A percentile compares a stretch with the other conserved stretches of the same genome.
Conservation (phyloP, 2,329 filamentous ascomycete genomes). For the Penicillium sumatraense region DNA sequence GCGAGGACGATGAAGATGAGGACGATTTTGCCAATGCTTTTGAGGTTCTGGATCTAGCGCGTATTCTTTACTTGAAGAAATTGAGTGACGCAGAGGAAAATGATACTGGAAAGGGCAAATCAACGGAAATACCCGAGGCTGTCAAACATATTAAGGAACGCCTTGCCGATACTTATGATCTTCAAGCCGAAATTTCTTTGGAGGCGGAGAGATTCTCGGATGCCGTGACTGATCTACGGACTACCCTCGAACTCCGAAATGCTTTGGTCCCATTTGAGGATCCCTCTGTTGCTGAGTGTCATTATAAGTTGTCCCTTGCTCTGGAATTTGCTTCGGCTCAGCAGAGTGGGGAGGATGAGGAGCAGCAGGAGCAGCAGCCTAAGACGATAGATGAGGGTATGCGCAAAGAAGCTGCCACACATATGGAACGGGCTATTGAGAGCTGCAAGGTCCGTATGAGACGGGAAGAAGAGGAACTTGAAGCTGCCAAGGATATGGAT, state of each 20-base stretch:
- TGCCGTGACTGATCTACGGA: slow-evolving; percentile 82
- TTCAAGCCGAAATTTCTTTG: slow-evolving; percentile 93
- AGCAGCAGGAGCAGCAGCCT: slow-evolving; percentile 46
- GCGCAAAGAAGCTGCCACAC: slow-evolving; percentile 60
- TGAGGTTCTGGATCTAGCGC: slow-evolving; percentile 66
- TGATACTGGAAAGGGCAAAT: slow-evolving; percentile 53
- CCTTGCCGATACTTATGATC: slow-evolving; percentile 88
- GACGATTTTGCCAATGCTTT: slow-evolving; percentile 69
- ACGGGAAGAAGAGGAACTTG: slow-evolving; percentile 56
- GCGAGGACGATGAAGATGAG: slow-evolving; percentile 62
- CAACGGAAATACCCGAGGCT: slow-evolving; percentile 44
- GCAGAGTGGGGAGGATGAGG: slow-evolving; percentile 43
- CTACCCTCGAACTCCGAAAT: slow-evolving; percentile 77
- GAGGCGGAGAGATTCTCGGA: slow-evolving; percentile 92
- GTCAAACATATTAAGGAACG: slow-evolving; percentile 75
- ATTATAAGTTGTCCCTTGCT: slow-evolving; percentile 94
- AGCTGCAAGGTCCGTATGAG: slow-evolving; percentile 60
- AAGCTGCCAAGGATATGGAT: slow-evolving; percentile 40
- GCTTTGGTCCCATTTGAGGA: slow-evolving; percentile 79
- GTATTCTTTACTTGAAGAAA: slow-evolving; percentile 62
- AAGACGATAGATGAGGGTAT: slow-evolving; percentile 56
- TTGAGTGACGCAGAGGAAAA: slow-evolving; percentile 55
- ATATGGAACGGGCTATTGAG: slow-evolving; percentile 66
- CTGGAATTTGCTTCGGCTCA: slow-evolving; percentile 90
- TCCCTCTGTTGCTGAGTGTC: slow-evolving; percentile 86